These are phyloP conservation scores for Artemisia tridentata DNA, from an alignment of 129 eudicot species.

Conservation along the genomic window DNA sequence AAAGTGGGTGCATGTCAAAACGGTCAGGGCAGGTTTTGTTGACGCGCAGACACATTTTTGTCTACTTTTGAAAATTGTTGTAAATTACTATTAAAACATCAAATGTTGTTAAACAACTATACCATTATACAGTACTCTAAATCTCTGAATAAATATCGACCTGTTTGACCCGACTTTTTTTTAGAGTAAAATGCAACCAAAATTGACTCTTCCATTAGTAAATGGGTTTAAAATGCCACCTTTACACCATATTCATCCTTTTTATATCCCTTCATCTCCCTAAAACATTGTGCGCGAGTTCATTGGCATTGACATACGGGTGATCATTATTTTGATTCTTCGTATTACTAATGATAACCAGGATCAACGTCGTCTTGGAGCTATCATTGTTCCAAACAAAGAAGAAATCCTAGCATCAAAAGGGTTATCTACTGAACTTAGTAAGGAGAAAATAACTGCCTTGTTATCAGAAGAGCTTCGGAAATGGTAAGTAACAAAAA, in stretches of 20 bases:
- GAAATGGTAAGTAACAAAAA: constrained; percentile 73
- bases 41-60: constrained; percentile 52
- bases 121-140: no score
- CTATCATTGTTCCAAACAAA: constrained; percentile 89
- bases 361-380: constrained; percentile 99
- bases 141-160: no score
- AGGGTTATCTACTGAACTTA: constrained; percentile 45
- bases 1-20: neutral
- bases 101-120: no score
- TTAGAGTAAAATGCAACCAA: no score
- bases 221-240: no score
- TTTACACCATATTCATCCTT: neutral
- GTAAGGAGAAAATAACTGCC: constrained; percentile 45
- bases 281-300: no score
- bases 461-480: constrained; percentile 62
- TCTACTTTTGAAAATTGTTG: no score
- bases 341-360: constrained; percentile 26
- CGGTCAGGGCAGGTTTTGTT: constrained; percentile 25
- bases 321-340: constrained; percentile 7
- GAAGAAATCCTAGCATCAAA: constrained; percentile 64
- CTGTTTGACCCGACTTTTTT: no score
- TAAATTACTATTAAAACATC: no score
- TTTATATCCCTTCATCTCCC: no score
- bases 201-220: no score
- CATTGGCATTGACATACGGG: neutral